A percentile compares a stretch with the other conserved stretches of the same genome.
phyloP scores from a whole-genome alignment of 1,284 basidiomycete genomes.

The Cutaneotrichosporon cutaneum region DNA sequence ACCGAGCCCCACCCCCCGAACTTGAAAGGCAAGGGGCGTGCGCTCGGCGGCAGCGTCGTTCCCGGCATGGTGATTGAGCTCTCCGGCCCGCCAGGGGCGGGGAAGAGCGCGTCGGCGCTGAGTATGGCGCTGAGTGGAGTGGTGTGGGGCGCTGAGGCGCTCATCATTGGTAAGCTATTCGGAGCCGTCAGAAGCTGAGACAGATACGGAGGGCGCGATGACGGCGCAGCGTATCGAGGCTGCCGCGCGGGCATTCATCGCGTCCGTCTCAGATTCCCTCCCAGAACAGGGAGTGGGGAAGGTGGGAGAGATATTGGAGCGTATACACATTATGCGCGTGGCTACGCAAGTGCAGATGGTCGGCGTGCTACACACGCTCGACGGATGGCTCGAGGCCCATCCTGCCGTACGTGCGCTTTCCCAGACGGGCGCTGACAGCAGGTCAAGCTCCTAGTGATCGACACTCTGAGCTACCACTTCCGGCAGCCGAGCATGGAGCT shows the following conservation, averaged over 20 bases:
- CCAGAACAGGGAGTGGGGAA: not conserved
- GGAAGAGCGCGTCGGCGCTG: slow-evolving; percentile 44
- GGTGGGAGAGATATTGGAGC: slow-evolving; percentile 25
- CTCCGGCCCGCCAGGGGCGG: slow-evolving; percentile 48
- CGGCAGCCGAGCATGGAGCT: slow-evolving; percentile 47
- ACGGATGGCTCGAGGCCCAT: slow-evolving; percentile 46
- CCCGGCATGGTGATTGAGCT: slow-evolving; percentile 50
- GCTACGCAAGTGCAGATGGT: slow-evolving; percentile 50
- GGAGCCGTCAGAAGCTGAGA: not conserved
- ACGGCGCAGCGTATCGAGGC: slow-evolving; percentile 33
- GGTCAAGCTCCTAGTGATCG: slow-evolving; percentile 50
- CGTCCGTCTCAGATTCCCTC: slow-evolving; percentile 9
- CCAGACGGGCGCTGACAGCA: slow-evolving; percentile 16
- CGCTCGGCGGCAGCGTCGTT: slow-evolving; percentile 11
- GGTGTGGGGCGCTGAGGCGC: slow-evolving; percentile 35
- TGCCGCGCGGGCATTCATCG: slow-evolving; percentile 27
- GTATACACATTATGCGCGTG: slow-evolving; percentile 48
- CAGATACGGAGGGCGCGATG: slow-evolving; percentile 51
- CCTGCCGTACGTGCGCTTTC: slow-evolving; percentile 36
- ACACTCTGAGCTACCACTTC: slow-evolving; percentile 52
- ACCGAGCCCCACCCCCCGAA: not conserved
- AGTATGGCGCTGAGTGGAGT: slow-evolving; percentile 42
- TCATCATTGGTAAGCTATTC: slow-evolving; percentile 44
- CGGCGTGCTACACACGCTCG: slow-evolving; percentile 45
- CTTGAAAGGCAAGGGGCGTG: slow-evolving; percentile 27